phyloP scores from a whole-genome alignment of 176 grass and related monocot genomes.

The Ananas comosus region DNA sequence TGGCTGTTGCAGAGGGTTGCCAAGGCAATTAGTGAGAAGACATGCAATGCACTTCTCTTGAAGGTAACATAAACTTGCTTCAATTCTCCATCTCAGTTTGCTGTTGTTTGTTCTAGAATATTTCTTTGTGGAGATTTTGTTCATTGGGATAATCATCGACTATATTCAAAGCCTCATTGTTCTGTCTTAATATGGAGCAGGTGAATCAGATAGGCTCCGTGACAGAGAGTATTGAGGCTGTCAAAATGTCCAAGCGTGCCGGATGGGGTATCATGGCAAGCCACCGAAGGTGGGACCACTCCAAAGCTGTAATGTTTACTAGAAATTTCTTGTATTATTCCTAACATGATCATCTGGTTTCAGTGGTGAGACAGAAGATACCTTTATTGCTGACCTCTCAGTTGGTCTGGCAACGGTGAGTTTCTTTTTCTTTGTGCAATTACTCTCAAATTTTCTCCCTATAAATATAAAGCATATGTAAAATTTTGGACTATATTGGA shows the following conservation, averaged over 20 bases:
- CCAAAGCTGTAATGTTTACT: not conserved
- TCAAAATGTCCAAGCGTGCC: conserved; percentile 80
- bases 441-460: not conserved
- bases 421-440: conserved; percentile 1
- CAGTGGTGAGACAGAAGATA: conserved; percentile 98
- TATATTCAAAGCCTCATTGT: not conserved
- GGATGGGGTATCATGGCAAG: conserved; percentile 94
- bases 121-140: too few species aligned
- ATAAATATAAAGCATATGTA: not conserved
- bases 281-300: conserved; percentile 58
- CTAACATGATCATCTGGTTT: not conserved
- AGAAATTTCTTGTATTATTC: not conserved
- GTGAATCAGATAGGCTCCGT: conserved; percentile 95
- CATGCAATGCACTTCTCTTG: conserved; percentile 92
- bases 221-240: conserved; percentile 92
- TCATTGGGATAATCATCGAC: too few species aligned
- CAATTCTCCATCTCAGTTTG: not conserved
- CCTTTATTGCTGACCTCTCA: conserved; percentile 88
- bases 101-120: too few species aligned
- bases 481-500: not conserved
- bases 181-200: conserved; percentile 17
- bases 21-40: conserved; percentile 75
- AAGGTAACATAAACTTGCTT: conserved; percentile 41
- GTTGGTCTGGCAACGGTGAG: conserved; percentile 77
- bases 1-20: conserved; percentile 59